Evolutionary conservation across 1,139 yeast genomes (phyloP), one percentile per base, ranked within the genome.

Genomic region (Debaryomyces subglobosus): DNA sequence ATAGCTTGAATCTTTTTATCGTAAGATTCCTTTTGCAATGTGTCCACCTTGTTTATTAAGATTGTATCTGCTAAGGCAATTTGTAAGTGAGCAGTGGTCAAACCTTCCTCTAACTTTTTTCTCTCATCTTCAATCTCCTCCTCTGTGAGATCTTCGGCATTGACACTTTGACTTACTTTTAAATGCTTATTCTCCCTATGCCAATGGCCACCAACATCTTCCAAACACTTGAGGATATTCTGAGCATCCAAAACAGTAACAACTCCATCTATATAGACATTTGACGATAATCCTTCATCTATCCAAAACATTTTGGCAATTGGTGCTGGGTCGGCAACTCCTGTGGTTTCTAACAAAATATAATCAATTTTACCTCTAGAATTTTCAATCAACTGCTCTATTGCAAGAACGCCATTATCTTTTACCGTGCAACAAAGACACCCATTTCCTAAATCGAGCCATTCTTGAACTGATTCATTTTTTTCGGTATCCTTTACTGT

Each of bases 321-420:
- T 0, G 98, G 98, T 0, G 87, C 97, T 0, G 99, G 99, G 63
- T 94, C 98, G 0, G 99, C 99, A n/a, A 95, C 78, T 0, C 99
- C 99, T 0, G 97, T 90, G 0, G 99, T 95, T 63, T 94, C 99
- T 48, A 95, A 71, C 24, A 94, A 67, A 24, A 94, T 91, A 61
- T 94, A 89, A 64, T 95, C 99, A 50, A 94, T 92, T 47, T 78
- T 79, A 39, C 82, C 86, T 13, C 85, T 86, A 36, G 86, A 81
- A 43, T 85, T 79, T 43, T 84, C 86, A 57, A 94, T 85, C 58
- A 94, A 78, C 52, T 89, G 84, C 65, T 94, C 99, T 51, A 94
- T 91, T 0, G 99, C 99, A 34, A 86, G 77, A 1, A 94, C 97
- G 5, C 99, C 99, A 50, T 85, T 88, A 63, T 92, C 97, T 63